Base-by-base conservation (phyloP, 257 asterid genomes). In the Striga asiatica region DNA sequence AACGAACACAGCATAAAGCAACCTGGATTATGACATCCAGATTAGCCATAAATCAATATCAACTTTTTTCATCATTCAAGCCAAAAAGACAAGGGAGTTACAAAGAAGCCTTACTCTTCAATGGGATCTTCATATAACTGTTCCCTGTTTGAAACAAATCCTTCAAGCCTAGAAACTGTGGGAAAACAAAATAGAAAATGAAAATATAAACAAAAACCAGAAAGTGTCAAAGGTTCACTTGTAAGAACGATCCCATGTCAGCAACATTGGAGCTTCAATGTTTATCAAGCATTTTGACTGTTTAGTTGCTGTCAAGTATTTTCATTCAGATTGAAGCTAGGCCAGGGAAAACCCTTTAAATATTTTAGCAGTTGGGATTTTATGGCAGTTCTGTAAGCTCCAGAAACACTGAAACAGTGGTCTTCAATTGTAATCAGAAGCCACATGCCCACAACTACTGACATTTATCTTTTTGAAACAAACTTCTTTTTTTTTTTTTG, bases 91-190 rank as follows among this genome's bases (percentile, higher is more conserved):
- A 31, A 57, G 32, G 32, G 65, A 29, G 8, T 25, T 56, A 49
- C 58, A 50, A 27, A 55, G 42, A 69, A 56, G 64, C 64, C 83
- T 79, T 81, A 92, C 99, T 92, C 99, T 70, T 92, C 99, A 69
- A 92, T 92, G 29, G 99, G 99, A 79, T 92, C 99, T 79, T 92
- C 99, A 73, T 92, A 92, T 62, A 79, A 78, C 77, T 88, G 99
- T 82, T 92, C 99, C 76, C 97, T 76, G 77, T 92, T 92, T 58
- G 99, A 92, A 68, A 92, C 95, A 81, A 92, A 92, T 62, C 99
- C 99, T 84, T 92, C 99, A 57, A 92, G 97, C 80, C 97, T 92
- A 76, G 99, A 92, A 81, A 92, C 99, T 92, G 99, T 39, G n/a
- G 28, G 35, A 67, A 54, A 66, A 55, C 55, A 60, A n/a, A n/a